These are phyloP conservation scores for Hericium rajendrae DNA, from an alignment of 768 basidiomycete species.

Conservation along the genomic window DNA sequence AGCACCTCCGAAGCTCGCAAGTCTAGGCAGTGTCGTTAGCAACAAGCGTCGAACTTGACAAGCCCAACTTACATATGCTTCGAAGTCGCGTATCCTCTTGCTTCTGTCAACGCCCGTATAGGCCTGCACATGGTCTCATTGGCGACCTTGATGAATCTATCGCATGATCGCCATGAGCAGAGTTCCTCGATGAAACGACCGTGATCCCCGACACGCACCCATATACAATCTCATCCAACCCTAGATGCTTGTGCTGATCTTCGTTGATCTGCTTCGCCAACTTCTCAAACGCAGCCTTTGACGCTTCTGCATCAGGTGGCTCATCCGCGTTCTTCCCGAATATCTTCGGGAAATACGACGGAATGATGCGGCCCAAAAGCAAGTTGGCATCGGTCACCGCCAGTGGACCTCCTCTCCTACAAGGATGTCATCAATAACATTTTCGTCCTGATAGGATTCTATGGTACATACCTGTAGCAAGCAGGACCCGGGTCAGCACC, in stretches of 20 bases:
- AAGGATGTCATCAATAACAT: background rate
- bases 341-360: constrained; percentile 90
- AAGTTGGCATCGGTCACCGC: constrained; percentile 93
- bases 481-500: constrained; percentile 91
- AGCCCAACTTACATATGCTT: constrained; percentile 46
- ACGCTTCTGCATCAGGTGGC: constrained; percentile 68
- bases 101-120: constrained; percentile 85
- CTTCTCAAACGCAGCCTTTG: constrained; percentile 53
- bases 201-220: constrained; percentile 41
- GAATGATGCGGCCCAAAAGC: constrained; percentile 78
- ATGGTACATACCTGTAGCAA: constrained; percentile 63
- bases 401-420: constrained; percentile 81
- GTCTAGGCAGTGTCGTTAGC: constrained; percentile 27
- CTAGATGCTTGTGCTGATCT: constrained; percentile 42
- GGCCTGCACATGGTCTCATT: constrained; percentile 96
- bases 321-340: constrained; percentile 88
- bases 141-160: constrained; percentile 90
- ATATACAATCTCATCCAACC: constrained; percentile 79
- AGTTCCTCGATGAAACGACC: background rate
- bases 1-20: constrained; percentile 84
- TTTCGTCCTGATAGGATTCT: background rate
- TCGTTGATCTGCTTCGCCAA: constrained; percentile 64
- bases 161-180: background rate
- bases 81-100: constrained; percentile 73
- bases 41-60: background rate